These are phyloP conservation scores for Plantago lanceolata DNA, from an alignment of 305 asterid genomes.

Conservation along the genomic window DNA sequence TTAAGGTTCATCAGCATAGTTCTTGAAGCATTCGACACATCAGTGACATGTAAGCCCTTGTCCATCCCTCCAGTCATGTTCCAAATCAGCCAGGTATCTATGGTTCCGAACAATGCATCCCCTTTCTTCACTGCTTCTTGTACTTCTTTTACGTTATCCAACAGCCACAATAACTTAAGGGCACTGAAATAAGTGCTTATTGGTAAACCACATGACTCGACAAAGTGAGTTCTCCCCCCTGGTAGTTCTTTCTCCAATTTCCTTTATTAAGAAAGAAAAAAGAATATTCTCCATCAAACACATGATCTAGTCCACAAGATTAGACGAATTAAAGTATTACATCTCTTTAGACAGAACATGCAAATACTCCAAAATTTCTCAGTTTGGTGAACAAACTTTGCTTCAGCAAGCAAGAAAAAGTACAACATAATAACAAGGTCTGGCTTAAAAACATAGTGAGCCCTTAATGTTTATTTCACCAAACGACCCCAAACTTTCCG, in stretches of 20 bases:
- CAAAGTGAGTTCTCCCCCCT: conserved; percentile 84
- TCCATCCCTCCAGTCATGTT: conserved; percentile 79
- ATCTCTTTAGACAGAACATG: neutral
- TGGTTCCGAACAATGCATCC: conserved; percentile 84
- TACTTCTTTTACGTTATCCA: conserved; percentile 65
- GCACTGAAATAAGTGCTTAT: conserved; percentile 97
- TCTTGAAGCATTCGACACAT: conserved; percentile 84
- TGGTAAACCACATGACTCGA: conserved; percentile 77
- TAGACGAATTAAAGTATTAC: neutral
- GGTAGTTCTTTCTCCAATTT: conserved; percentile 75
- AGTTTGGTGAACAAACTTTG: too few relatives aligned
- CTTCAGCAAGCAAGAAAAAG: too few relatives aligned
- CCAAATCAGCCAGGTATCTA: conserved; percentile 92
- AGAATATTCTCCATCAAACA: too few relatives aligned
- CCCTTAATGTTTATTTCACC: too few relatives aligned
- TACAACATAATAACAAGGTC: too few relatives aligned
- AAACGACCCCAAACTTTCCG: too few relatives aligned
- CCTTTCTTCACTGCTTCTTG: conserved; percentile 59
- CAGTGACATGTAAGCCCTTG: conserved; percentile 72
- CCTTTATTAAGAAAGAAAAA: conserved; percentile 29
- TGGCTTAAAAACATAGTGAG: too few relatives aligned
- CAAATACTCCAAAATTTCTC: neutral
- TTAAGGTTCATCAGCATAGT: conserved; percentile 89
- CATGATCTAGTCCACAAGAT: conserved; percentile 1
- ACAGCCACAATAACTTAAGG: conserved; percentile 71